Evolutionary conservation across 2,329 filamentous ascomycete genomes (phyloP), one percentile per base, ranked within the genome.

Genomic region (Trichothecium sympodiale): DNA sequence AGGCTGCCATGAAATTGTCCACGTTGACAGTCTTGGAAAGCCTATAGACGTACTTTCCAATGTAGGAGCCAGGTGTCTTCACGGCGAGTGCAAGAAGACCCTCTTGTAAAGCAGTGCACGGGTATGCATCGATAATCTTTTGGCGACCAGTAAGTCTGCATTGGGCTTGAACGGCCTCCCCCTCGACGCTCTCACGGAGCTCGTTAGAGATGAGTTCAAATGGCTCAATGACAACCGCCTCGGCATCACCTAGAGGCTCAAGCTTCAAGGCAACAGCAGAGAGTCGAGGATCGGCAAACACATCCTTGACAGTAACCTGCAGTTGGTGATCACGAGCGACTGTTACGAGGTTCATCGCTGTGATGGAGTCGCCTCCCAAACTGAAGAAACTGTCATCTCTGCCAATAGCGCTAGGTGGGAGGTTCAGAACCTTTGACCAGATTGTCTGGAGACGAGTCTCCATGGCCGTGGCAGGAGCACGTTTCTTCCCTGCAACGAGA

Each of bases 101-200:
- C 42, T 67, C 64, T 38, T 72, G 67, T 1, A 68, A 46, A 1
- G 65, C 55, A 0, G 65, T 65, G 45, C 64, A 66, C 1, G 67
- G 67, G 34, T 67, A 71, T 0, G 65, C 48, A 36, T 71, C 67
- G 33, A 68, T 59, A 7, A 67, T 5, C 17, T 26, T 13, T 18
- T 35, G 33, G 12, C n/a, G 5, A 4, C n/a, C 15, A 10, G 15
- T 14, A 5, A 33, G 17, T 13, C 12, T 18, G 17, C 17, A 33
- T 10, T 25, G 20, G 6, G 20, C 10, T 10, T 25, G 6, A 10
- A 6, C 20, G 10, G 6, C 20, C 6, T 25, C 20, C 6, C 20
- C 20, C 20, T 25, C 20, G 20, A 25, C 20, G 20, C 20, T 25
- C 20, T 25, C 20, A 10, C 20, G 20, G 20, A 25, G 20, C 20